phyloP scores from a whole-genome alignment of 345 rosid species.

The Salix exigua region DNA sequence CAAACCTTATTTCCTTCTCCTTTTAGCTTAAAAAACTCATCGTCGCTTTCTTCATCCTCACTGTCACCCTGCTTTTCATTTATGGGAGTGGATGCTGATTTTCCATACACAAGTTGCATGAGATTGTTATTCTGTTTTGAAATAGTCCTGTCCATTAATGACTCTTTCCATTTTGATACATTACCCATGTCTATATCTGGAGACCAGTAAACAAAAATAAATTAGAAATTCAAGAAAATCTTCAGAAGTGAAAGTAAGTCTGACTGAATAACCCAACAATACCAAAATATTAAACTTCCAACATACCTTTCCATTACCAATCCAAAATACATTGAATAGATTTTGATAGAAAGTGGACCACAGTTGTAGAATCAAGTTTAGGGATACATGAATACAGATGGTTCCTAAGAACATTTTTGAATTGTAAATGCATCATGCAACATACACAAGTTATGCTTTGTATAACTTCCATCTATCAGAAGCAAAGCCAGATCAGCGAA shows the following conservation, averaged over 20 bases:
- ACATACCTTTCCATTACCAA: neutral
- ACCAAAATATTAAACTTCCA: neutral
- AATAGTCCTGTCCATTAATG: conserved; percentile 56
- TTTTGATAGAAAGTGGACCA: neutral
- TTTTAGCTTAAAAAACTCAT: conserved; percentile 82
- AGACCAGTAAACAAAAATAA: conserved; percentile 8
- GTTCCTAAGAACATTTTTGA: no score
- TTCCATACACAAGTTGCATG: conserved; percentile 82
- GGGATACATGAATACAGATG: no score
- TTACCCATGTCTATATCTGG: conserved; percentile 60
- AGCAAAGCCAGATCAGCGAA: conserved; percentile 85
- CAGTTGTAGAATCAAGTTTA: neutral
- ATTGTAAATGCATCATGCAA: conserved; percentile 7
- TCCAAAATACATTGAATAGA: neutral
- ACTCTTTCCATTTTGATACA: conserved; percentile 76
- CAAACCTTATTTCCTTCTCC: conserved; percentile 67
- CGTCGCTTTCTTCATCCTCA: conserved; percentile 63
- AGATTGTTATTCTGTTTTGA: conserved; percentile 52
- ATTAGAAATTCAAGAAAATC: conserved; percentile 15
- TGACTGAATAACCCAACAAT: neutral
- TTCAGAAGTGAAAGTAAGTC: neutral
- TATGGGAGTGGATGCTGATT: conserved; percentile 34
- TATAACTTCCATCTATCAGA: no score
- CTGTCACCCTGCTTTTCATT: conserved; percentile 39
- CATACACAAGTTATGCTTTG: no score